phyloP scores from a whole-genome alignment of 345 rosid species.

The Mallotus nudiflorus region DNA sequence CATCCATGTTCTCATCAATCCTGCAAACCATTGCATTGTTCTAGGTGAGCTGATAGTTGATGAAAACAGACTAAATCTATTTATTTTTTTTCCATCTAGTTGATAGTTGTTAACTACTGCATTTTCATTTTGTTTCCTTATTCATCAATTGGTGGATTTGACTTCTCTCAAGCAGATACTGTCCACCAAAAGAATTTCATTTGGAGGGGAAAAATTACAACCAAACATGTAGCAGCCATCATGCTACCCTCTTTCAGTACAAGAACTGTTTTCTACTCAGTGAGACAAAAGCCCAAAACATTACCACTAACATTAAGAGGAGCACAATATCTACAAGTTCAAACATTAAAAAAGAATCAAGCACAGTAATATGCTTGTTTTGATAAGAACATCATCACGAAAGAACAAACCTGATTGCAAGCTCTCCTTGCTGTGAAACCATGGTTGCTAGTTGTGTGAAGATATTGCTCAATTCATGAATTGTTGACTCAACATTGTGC shows the following conservation, averaged over 20 bases:
- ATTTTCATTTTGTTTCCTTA: neutral
- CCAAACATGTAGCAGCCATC: neutral
- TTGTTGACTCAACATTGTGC: constrained; percentile 80
- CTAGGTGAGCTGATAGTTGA: neutral
- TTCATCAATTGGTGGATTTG: too few species aligned
- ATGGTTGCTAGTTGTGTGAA: constrained; percentile 80
- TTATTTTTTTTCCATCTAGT: neutral
- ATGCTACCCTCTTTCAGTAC: neutral
- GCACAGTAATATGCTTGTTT: constrained; percentile 3
- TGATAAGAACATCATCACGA: neutral
- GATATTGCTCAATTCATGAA: constrained; percentile 71
- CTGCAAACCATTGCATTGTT: constrained; percentile 31
- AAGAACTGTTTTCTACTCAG: neutral
- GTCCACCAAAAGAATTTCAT: too few species aligned
- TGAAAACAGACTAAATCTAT: neutral
- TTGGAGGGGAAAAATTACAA: too few species aligned
- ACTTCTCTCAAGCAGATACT: too few species aligned
- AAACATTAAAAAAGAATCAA: neutral
- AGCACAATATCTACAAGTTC: neutral
- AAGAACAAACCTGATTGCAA: constrained; percentile 67
- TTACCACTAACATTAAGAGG: neutral
- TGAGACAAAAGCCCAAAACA: neutral
- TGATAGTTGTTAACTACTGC: neutral
- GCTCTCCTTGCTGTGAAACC: constrained; percentile 92
- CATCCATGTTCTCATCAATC: constrained; percentile 85